Percentiles rank a stretch among this genome's conserved stretches.
Evolutionary conservation across 2,329 filamentous ascomycete species (phyloP).

Genomic region (Macrophomina tecta): DNA sequence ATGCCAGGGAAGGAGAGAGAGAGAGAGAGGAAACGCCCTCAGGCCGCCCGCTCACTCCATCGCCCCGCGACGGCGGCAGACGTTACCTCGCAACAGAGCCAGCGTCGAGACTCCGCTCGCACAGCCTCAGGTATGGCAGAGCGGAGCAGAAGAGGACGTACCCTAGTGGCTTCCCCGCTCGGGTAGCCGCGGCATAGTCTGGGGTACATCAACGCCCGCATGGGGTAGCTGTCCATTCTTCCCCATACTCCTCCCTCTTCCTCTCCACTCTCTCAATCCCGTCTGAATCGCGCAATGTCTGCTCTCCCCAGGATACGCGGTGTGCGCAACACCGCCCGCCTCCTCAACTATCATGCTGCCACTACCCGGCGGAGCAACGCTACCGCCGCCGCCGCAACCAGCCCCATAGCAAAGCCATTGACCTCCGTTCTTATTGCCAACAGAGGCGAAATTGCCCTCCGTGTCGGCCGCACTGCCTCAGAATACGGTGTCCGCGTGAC

Average conservation of each 20-base stretch:
- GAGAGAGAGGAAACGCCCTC: slow-evolving; percentile 2
- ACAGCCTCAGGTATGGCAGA: neutral
- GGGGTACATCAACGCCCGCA: slow-evolving; percentile 29
- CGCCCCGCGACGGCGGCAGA: neutral
- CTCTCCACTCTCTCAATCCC: neutral
- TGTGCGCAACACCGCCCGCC: slow-evolving; percentile 8
- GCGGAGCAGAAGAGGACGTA: neutral
- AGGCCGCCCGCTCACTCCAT: slow-evolving; percentile 5
- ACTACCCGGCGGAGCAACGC: slow-evolving; percentile 3
- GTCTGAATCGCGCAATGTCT: neutral
- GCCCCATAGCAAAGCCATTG: slow-evolving; percentile 34
- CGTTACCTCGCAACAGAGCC: slow-evolving; percentile 6
- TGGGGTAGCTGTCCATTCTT: slow-evolving; percentile 35
- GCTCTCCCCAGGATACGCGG: slow-evolving; percentile 7
- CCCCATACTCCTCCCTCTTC: slow-evolving; percentile 25
- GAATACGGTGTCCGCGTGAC: slow-evolving; percentile 91
- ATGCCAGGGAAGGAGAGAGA: neutral
- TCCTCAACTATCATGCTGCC: slow-evolving; percentile 4
- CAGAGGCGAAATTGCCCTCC: slow-evolving; percentile 92
- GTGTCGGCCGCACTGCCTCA: slow-evolving; percentile 86
- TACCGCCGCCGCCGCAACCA: slow-evolving; percentile 3
- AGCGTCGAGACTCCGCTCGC: slow-evolving; percentile 1
- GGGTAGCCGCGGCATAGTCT: slow-evolving; percentile 25
- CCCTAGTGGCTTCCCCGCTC: slow-evolving; percentile 10
- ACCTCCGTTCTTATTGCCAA: slow-evolving; percentile 94